phyloP scores from a whole-genome alignment of 2,329 filamentous ascomycete species.

The Exophiala dermatitidis region DNA sequence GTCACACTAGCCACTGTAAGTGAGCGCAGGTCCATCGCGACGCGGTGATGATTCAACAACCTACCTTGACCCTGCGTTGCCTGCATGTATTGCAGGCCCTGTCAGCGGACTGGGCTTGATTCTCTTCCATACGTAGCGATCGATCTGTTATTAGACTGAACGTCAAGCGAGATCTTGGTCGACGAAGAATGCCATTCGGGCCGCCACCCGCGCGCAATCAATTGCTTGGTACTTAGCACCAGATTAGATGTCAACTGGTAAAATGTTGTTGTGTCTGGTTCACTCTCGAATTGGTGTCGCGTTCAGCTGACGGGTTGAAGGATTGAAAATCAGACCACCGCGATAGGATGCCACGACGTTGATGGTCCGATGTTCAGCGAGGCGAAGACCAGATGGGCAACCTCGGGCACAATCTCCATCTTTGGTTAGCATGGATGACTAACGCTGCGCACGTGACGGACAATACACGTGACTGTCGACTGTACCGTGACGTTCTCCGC shows the following conservation, averaged over 20 bases:
- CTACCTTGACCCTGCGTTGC: constrained; percentile 23
- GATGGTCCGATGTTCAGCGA: not conserved
- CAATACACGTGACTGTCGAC: too few species aligned
- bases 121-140: not conserved
- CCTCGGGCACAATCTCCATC: not conserved
- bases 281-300: not conserved
- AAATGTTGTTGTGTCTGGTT: not conserved
- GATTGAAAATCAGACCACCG: constrained; percentile 9
- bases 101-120: constrained; percentile 10
- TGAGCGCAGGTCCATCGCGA: not conserved
- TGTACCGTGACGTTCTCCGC: too few species aligned
- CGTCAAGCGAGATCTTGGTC: not conserved
- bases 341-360: constrained; percentile 4
- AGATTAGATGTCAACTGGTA: not conserved
- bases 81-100: constrained; percentile 21
- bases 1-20: constrained; percentile 33
- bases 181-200: not conserved
- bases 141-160: not conserved
- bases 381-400: not conserved
- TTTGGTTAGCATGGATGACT: too few species aligned
- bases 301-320: not conserved
- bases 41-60: not conserved
- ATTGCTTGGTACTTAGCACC: not conserved
- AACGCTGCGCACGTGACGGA: too few species aligned
- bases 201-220: not conserved